Evolutionary conservation across 2,329 filamentous ascomycete species (phyloP), one percentile per base, ranked within the genome.

Genomic region (Cryoendolithus antarcticus): DNA sequence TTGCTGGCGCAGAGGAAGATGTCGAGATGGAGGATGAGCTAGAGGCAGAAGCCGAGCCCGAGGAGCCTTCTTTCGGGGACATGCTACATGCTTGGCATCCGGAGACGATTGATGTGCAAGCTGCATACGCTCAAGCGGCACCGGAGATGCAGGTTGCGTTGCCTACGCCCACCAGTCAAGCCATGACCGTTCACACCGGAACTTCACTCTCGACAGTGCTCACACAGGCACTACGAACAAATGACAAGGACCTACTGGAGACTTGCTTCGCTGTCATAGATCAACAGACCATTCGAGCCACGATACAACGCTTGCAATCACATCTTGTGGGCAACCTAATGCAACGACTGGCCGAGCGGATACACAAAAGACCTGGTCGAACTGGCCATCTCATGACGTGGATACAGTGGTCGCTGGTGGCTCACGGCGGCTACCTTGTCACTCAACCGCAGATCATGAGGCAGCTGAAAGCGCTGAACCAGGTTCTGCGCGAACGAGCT

Each of bases 381-480:
- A 89, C 91, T 9, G 86, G 88, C 37, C 84, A 80, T 55, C 74
- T 98, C 27, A 88, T 95, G 73, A 76, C 82, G 10, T 98, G 91
- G 88, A 82, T 96, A 32, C 88, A 95, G 62, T 94, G 86, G 85
- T 89, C 86, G 1, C 74, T 95, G 39, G 77, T 95, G 28, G 80
- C 84, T 2, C 91, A 98, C 57, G 91, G 91, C 48, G 91, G 89
- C 48, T 88, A 88, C 38, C 70, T 98, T 37, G 85, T 88, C 8
- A 81, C 81, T 27, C 85, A 93, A 59, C 77, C 83, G n/a, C 81
- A 88, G 47, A 71, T 94, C 30, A 72, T 91, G 49, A 78, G 80
- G 55, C 80, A 80, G 56, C 73, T 98, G 43, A 71, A 75, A 35
- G 79, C 82, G 31, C 70, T 98, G 39, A 84, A 89, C 60, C 81